A percentile compares a stretch with the other conserved stretches of the same genome.
Conservation (phyloP, 208 protist genomes). For the Leishmania martiniquensis region DNA sequence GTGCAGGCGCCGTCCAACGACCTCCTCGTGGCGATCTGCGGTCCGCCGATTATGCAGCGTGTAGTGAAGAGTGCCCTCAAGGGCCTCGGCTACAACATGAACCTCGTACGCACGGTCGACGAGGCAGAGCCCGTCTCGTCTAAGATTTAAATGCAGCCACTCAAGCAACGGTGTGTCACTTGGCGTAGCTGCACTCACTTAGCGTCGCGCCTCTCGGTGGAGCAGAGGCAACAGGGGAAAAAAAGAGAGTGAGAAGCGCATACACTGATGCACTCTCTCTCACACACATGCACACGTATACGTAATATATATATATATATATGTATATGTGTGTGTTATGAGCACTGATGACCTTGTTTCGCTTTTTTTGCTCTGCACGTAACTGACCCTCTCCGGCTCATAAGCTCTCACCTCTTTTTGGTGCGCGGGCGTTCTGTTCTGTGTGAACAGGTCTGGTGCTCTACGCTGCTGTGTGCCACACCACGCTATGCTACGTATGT, state of each 20-base stretch:
- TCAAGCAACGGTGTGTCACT: neutral
- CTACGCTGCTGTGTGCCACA: neutral
- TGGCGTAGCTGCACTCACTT: neutral
- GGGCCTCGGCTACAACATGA: constrained; percentile 55
- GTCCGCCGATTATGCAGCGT: constrained; percentile 75
- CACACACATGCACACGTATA: neutral
- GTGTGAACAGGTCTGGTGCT: neutral
- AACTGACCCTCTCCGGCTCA: neutral
- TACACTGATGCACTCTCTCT: neutral
- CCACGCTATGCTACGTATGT: neutral
- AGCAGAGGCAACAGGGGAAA: neutral
- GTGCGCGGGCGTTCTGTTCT: neutral
- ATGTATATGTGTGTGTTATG: too few relatives aligned
- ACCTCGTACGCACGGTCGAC: constrained; percentile 49
- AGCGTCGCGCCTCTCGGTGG: neutral
- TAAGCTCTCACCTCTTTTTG: neutral
- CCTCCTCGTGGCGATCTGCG: constrained; percentile 76
- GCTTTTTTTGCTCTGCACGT: neutral
- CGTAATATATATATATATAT: too few relatives aligned
- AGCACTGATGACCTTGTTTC: neutral
- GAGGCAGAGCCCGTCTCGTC: constrained; percentile 37
- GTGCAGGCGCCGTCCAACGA: constrained; percentile 66
- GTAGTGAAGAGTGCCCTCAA: constrained; percentile 41
- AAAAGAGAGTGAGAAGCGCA: neutral
- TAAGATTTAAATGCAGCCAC: constrained; percentile 33